Percentiles rank a stretch among this genome's conserved stretches.
phyloP scores from a whole-genome alignment of 176 grass and related monocot species.

The Bonia amplexicaulis region DNA sequence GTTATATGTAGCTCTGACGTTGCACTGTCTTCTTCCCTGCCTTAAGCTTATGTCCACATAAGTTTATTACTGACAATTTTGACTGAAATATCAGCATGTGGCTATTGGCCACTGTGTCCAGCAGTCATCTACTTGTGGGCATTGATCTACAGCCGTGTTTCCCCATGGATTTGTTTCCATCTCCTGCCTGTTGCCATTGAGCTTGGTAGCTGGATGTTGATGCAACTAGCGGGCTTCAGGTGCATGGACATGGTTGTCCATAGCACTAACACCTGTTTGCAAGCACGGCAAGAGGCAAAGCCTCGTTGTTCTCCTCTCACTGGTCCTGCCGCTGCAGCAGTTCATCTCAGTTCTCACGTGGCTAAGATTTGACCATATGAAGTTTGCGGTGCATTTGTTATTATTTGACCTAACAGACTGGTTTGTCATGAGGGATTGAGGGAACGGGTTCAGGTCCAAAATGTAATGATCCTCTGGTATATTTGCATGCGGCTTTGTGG shows the following conservation, averaged over 20 bases:
- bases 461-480: neutral
- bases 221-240: neutral
- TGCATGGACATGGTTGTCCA: constrained; percentile 2
- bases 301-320: neutral
- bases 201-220: neutral
- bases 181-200: neutral
- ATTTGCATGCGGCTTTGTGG: neutral
- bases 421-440: neutral
- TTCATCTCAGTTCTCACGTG: neutral
- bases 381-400: neutral
- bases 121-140: constrained; percentile 4
- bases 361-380: neutral
- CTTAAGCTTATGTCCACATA: neutral
- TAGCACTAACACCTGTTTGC: neutral
- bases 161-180: constrained; percentile 7
- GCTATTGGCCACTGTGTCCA: neutral
- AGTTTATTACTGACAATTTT: constrained; percentile 26
- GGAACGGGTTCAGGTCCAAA: neutral
- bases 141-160: neutral
- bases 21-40: neutral
- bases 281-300: neutral
- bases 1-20: constrained; percentile 3
- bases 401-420: neutral
- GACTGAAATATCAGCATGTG: neutral
- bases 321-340: neutral